phyloP scores from a whole-genome alignment of 2,329 filamentous ascomycete species.

The Sordariomycetes sp. region DNA sequence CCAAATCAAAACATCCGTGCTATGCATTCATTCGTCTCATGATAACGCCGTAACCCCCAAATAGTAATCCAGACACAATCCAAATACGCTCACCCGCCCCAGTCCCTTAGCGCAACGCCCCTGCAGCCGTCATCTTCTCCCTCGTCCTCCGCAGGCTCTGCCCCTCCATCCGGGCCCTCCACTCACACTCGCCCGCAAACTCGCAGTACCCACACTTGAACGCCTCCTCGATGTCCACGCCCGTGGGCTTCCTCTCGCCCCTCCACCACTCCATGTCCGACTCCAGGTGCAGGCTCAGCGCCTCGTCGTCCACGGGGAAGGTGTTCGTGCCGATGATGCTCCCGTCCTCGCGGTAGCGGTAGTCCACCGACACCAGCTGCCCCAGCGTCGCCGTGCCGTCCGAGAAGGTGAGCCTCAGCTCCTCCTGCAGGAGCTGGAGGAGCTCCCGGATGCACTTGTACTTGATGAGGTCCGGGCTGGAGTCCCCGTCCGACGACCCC shows the following conservation, averaged over 20 bases:
- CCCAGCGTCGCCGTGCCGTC: slow-evolving; percentile 35
- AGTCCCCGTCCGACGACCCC: slow-evolving; percentile 9
- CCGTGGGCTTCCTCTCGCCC: slow-evolving; percentile 59
- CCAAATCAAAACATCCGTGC: neutral
- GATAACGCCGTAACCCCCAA: neutral
- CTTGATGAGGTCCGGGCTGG: slow-evolving; percentile 24
- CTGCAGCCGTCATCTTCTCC: neutral
- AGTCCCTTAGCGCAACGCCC: neutral
- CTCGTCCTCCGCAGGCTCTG: slow-evolving; percentile 23
- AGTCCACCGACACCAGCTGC: slow-evolving; percentile 41
- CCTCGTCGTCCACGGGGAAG: slow-evolving; percentile 54
- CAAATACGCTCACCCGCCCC: neutral
- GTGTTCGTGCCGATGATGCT: slow-evolving; percentile 42
- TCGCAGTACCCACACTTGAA: slow-evolving; percentile 84
- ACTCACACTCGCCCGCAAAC: slow-evolving; percentile 68
- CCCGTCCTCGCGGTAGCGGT: slow-evolving; percentile 41
- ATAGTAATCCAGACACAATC: neutral
- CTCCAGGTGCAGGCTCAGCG: slow-evolving; percentile 54
- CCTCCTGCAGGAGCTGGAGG: slow-evolving; percentile 30
- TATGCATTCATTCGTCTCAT: neutral
- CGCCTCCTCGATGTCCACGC: slow-evolving; percentile 73
- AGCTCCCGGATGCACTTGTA: slow-evolving; percentile 39
- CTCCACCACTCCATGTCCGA: slow-evolving; percentile 81
- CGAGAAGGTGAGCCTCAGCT: slow-evolving; percentile 42
- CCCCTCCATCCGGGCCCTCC: slow-evolving; percentile 61